Evolutionary conservation across 1,139 yeast genomes (phyloP).

Genomic region (Magnusiomyces tetraspermus): DNA sequence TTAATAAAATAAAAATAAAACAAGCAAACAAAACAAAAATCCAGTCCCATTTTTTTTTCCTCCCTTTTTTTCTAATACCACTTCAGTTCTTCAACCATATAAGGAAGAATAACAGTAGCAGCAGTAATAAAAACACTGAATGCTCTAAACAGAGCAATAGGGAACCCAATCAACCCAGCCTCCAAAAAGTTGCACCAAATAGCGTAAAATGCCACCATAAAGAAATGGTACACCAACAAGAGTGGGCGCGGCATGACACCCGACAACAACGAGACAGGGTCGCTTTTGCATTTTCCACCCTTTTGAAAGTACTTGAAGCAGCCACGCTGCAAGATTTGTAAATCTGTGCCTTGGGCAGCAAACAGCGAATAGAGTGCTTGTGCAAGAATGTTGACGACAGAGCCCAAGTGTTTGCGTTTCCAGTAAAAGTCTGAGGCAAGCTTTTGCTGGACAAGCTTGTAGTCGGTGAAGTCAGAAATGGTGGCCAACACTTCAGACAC

Average conservation of each 20-base stretch:
- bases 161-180: conserved; percentile 60
- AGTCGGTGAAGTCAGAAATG: conserved; percentile 20
- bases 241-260: conserved; percentile 74
- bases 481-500: conserved; percentile 48
- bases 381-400: conserved; percentile 83
- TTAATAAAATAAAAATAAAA: no score
- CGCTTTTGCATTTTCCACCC: conserved; percentile 72
- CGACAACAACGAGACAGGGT: conserved; percentile 76
- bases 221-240: conserved; percentile 71
- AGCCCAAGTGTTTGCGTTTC: conserved; percentile 66
- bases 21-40: no score
- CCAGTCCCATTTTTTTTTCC: no score
- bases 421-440: conserved; percentile 65
- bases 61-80: conserved; percentile 20
- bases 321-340: conserved; percentile 69
- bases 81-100: conserved; percentile 23
- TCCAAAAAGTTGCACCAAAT: conserved; percentile 58
- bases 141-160: conserved; percentile 62
- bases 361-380: conserved; percentile 83
- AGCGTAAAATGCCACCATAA: conserved; percentile 80
- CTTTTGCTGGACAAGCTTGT: conserved; percentile 47
- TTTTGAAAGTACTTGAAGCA: conserved; percentile 76
- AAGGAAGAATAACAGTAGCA: conserved; percentile 47
- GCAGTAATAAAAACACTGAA: conserved; percentile 67
- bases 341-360: conserved; percentile 67